Conservation (phyloP, 805 yeast species). For the Candida xyloterini region DNA sequence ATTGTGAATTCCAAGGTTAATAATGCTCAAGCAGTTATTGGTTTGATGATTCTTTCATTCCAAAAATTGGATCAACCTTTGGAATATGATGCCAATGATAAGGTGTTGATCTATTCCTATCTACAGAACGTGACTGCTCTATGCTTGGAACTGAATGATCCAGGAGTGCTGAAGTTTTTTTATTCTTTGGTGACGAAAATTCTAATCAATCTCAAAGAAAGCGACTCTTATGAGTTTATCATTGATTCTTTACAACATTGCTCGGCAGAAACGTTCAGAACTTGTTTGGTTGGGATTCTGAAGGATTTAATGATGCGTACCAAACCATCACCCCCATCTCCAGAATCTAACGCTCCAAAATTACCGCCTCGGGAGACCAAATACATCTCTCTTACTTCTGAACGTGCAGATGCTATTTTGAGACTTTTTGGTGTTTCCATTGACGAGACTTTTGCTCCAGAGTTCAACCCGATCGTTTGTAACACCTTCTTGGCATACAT, state of each 20-base stretch:
- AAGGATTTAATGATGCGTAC: slow-evolving; percentile 57
- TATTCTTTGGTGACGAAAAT: slow-evolving; percentile 65
- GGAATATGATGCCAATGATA: neutral
- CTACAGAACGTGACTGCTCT: slow-evolving; percentile 25
- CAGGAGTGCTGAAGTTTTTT: slow-evolving; percentile 31
- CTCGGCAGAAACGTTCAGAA: slow-evolving; percentile 56
- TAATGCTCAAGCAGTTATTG: slow-evolving; percentile 17
- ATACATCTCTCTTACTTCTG: slow-evolving; percentile 42
- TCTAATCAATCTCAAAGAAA: slow-evolving; percentile 56
- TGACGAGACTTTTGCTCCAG: slow-evolving; percentile 33
- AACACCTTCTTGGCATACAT: slow-evolving; percentile 52
- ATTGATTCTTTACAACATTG: slow-evolving; percentile 62
- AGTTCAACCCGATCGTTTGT: slow-evolving; percentile 27
- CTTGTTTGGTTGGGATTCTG: slow-evolving; percentile 62
- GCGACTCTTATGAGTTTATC: slow-evolving; percentile 55
- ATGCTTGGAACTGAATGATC: slow-evolving; percentile 19
- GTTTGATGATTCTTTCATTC: slow-evolving; percentile 22
- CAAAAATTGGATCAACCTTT: slow-evolving; percentile 14
- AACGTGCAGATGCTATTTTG: slow-evolving; percentile 42
- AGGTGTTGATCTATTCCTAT: slow-evolving; percentile 19
- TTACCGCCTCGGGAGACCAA: slow-evolving; percentile 40
- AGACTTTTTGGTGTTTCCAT: slow-evolving; percentile 39
- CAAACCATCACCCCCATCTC: slow-evolving; percentile 14
- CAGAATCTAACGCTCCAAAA: slow-evolving; percentile 24
- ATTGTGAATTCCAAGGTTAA: slow-evolving; percentile 23